Evolutionary conservation across 164 flowering plant genomes (phyloP).

Genomic region (Santalum album): DNA sequence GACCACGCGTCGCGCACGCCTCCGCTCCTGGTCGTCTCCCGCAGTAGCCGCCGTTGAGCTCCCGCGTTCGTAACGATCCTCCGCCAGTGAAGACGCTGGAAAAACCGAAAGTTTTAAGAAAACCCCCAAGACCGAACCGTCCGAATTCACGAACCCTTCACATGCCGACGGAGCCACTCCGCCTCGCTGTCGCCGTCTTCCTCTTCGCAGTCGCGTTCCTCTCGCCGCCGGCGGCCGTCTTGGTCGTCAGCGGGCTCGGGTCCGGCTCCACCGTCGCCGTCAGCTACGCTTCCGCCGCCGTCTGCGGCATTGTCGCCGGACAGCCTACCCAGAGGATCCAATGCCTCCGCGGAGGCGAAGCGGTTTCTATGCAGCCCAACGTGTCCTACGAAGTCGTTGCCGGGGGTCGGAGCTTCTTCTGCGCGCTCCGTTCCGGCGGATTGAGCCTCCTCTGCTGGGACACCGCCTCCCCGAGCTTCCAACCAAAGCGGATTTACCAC

Average conservation of each 20-base stretch:
- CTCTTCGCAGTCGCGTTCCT: background rate
- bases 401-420: constrained; percentile 2
- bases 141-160: background rate
- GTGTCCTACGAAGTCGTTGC: background rate
- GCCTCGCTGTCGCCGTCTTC: background rate
- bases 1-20: too few relatives aligned
- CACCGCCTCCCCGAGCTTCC: background rate
- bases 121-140: background rate
- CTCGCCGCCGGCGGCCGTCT: background rate
- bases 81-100: too few relatives aligned
- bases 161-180: background rate
- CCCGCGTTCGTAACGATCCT: too few relatives aligned
- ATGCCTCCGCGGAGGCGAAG: background rate
- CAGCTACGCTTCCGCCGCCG: constrained; percentile 2
- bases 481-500: background rate
- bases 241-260: background rate
- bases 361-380: background rate
- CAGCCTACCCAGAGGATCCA: background rate
- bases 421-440: background rate
- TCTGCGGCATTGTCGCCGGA: constrained; percentile 4
- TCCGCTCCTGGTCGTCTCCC: too few relatives aligned
- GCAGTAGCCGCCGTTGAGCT: too few relatives aligned
- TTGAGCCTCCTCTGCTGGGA: background rate
- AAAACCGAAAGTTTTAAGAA: too few relatives aligned
- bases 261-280: constrained; percentile 1